Percentiles rank a stretch among this genome's conserved stretches.
phyloP scores from a whole-genome alignment of 2,329 filamentous ascomycete genomes.

The Aspergillus fumigatus region DNA sequence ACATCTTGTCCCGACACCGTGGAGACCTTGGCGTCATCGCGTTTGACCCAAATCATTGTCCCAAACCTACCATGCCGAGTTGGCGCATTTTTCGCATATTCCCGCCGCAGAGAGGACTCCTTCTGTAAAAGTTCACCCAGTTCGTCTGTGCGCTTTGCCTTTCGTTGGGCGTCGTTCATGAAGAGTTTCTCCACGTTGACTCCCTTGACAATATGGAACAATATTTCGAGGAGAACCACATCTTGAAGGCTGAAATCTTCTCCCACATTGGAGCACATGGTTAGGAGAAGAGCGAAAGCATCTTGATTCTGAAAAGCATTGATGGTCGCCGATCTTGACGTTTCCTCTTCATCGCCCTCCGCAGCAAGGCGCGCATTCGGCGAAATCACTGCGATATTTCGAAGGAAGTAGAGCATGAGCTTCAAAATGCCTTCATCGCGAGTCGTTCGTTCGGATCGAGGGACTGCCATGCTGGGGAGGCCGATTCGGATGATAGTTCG shows the following conservation, averaged over 20 bases:
- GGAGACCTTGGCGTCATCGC: constrained; percentile 76
- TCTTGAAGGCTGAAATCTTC: constrained; percentile 91
- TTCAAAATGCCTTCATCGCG: constrained; percentile 92
- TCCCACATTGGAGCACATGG: constrained; percentile 84
- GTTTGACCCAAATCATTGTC: constrained; percentile 94
- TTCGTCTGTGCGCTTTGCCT: constrained; percentile 65
- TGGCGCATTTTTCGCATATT: constrained; percentile 71
- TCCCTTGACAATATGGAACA: constrained; percentile 90
- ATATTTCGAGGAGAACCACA: constrained; percentile 79
- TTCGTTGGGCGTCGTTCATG: constrained; percentile 70
- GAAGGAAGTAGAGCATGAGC: constrained; percentile 79
- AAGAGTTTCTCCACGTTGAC: constrained; percentile 81
- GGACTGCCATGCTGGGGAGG: constrained; percentile 77
- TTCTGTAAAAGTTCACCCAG: constrained; percentile 71
- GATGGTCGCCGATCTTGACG: constrained; percentile 81
- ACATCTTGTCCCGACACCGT: constrained; percentile 87
- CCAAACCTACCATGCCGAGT: constrained; percentile 91
- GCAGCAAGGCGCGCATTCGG: constrained; percentile 67
- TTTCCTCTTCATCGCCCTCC: constrained; percentile 84
- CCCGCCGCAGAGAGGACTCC: constrained; percentile 76
- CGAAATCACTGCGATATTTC: constrained; percentile 82
- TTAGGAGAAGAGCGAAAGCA: constrained; percentile 78
- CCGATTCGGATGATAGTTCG: constrained; percentile 76
- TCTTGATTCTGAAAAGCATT: constrained; percentile 88
- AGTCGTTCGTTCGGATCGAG: constrained; percentile 67